These are phyloP conservation scores for Boletus tylopilopsis DNA, from an alignment of 768 basidiomycete species.

Conservation along the genomic window DNA sequence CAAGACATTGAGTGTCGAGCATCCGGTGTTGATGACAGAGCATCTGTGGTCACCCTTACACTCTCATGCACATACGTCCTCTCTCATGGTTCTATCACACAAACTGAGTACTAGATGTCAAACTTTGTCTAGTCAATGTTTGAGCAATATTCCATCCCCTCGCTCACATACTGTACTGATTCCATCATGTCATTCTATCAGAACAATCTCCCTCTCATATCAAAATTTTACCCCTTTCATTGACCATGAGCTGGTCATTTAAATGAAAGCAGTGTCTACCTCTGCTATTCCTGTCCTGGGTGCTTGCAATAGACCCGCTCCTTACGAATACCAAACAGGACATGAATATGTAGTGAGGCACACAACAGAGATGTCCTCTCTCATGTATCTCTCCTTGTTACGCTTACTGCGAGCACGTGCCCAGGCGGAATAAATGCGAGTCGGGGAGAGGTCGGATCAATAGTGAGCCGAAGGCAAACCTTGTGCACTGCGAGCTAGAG, in stretches of 20 bases:
- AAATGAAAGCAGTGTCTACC: conserved; percentile 89
- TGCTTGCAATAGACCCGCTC: not conserved
- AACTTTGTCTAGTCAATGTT: conserved; percentile 74
- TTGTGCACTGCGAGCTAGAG: no score
- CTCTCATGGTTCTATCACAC: not conserved
- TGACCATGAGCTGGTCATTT: conserved; percentile 80
- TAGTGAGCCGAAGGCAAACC: no score
- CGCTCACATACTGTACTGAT: conserved; percentile 85
- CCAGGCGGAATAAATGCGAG: no score
- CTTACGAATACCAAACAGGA: not conserved
- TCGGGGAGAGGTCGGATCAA: no score
- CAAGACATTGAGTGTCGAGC: conserved; percentile 68
- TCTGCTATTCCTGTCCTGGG: conserved; percentile 84
- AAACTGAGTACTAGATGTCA: not conserved
- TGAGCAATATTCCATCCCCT: conserved; percentile 85
- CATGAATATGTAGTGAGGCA: conserved; percentile 77
- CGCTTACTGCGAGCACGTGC: no score
- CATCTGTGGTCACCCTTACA: conserved; percentile 83
- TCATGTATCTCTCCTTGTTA: no score
- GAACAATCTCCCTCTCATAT: conserved; percentile 48
- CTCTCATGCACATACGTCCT: conserved; percentile 72
- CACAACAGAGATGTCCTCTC: conserved; percentile 85
- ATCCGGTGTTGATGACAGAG: conserved; percentile 94
- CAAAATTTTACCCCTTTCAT: conserved; percentile 38
- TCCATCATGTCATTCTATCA: conserved; percentile 90